Conservation (phyloP, 805 yeast genomes). For the Spathaspora girioi region DNA sequence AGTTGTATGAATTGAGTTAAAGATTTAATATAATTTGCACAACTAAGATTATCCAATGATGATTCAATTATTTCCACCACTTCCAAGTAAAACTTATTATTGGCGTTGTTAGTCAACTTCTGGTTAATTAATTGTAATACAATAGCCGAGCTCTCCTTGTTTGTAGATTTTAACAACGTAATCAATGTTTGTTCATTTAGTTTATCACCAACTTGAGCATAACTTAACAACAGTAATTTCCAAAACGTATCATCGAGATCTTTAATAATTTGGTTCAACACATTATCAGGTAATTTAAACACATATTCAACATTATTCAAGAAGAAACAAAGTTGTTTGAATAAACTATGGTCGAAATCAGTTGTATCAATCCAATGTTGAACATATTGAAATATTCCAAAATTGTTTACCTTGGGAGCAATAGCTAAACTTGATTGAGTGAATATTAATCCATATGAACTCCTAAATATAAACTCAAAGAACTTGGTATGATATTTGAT, state of each 20-base stretch:
- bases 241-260: constrained; percentile 30
- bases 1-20: constrained; percentile 13
- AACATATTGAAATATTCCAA: constrained; percentile 40
- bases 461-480: constrained; percentile 32
- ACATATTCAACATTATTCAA: neutral
- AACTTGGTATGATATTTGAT: constrained; percentile 45
- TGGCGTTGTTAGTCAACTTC: neutral
- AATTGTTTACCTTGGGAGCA: constrained; percentile 42
- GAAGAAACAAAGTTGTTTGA: constrained; percentile 28
- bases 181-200: neutral
- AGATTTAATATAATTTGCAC: constrained; percentile 36
- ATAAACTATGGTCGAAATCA: constrained; percentile 13
- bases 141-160: constrained; percentile 2
- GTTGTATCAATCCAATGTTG: constrained; percentile 44
- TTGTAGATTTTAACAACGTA: neutral
- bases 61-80: neutral
- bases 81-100: neutral
- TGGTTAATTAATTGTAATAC: neutral
- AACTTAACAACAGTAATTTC: constrained; percentile 39
- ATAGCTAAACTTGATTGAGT: constrained; percentile 43
- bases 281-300: neutral
- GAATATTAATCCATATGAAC: constrained; percentile 39
- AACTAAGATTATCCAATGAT: constrained; percentile 21
- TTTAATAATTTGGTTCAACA: neutral
- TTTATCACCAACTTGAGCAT: neutral